These are phyloP conservation scores for Trichoderma atrobrunneum DNA, from an alignment of 2,329 filamentous ascomycete species.

Conservation along the genomic window DNA sequence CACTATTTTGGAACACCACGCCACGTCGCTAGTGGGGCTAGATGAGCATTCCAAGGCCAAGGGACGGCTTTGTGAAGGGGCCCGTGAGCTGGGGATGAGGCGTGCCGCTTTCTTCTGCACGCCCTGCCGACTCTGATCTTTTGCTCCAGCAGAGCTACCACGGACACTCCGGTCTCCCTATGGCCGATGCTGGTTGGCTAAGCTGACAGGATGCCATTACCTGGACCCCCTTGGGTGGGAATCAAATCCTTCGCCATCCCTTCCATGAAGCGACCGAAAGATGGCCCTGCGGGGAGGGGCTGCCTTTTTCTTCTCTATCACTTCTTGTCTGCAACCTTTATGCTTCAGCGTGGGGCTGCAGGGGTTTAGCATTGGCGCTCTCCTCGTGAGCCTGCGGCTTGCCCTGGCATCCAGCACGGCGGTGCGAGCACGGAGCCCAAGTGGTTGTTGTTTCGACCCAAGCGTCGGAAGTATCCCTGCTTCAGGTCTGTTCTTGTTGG, in stretches of 20 bases:
- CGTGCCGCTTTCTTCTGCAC: neutral
- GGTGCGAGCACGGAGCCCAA: constrained; percentile 21
- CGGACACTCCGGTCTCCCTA: constrained; percentile 11
- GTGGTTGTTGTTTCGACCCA: constrained; percentile 15
- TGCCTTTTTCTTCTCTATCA: neutral
- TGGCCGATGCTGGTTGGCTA: constrained; percentile 18
- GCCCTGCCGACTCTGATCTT: neutral
- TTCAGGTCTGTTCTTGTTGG: constrained; percentile 2
- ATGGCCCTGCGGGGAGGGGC: neutral
- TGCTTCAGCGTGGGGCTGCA: constrained; percentile 1
- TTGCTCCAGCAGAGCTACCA: constrained; percentile 10
- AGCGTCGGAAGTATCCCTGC: constrained; percentile 9
- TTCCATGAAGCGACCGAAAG: constrained; percentile 25
- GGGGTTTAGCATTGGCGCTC: constrained; percentile 5
- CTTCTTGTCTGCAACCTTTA: constrained; percentile 1
- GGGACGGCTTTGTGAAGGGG: constrained; percentile 10
- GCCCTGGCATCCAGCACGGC: constrained; percentile 22
- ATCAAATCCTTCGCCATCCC: constrained; percentile 31
- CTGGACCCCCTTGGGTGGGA: constrained; percentile 27
- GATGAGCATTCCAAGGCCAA: constrained; percentile 14
- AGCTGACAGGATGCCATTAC: constrained; percentile 20
- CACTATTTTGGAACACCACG: constrained; percentile 14
- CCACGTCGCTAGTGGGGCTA: constrained; percentile 11
- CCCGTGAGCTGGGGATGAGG: neutral
- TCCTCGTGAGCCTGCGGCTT: constrained; percentile 13